A percentile compares a stretch with the other conserved stretches of the same genome.
These are phyloP conservation scores for Didymellaceae sp. DNA, from an alignment of 2,329 filamentous ascomycete species.

Conservation along the genomic window DNA sequence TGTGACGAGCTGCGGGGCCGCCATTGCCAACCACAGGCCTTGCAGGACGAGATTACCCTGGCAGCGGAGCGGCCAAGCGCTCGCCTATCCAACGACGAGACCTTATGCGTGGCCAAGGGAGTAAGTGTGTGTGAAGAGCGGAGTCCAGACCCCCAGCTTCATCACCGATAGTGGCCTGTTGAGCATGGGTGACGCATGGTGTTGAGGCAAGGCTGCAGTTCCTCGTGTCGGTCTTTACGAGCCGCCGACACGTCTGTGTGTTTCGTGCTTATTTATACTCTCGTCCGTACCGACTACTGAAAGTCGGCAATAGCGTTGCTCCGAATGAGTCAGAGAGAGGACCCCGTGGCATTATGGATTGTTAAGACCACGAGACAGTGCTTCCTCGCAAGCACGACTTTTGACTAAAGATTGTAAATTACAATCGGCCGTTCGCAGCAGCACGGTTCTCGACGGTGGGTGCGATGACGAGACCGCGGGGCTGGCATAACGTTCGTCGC, in stretches of 20 bases:
- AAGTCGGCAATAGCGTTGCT: constrained; percentile 13
- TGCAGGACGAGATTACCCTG: constrained; percentile 8
- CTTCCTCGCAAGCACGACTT: constrained; percentile 4
- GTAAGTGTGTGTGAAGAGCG: constrained; percentile 16
- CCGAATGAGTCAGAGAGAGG: constrained; percentile 16
- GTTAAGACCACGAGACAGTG: constrained; percentile 5
- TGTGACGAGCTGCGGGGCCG: constrained; percentile 21
- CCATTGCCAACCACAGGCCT: constrained; percentile 9
- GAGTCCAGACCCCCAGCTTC: constrained; percentile 28
- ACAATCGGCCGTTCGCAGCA: constrained; percentile 7
- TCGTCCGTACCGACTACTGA: constrained; percentile 10
- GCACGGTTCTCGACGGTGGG: constrained; percentile 6
- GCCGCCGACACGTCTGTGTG: constrained; percentile 6
- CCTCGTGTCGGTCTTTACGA: constrained; percentile 22
- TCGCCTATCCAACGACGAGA: constrained; percentile 14
- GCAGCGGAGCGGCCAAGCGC: constrained; percentile 31
- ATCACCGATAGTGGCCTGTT: constrained; percentile 20
- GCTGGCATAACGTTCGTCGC: constrained; percentile 20
- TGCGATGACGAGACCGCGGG: constrained; percentile 30
- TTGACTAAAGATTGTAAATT: constrained; percentile 2
- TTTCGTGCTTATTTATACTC: constrained; percentile 13
- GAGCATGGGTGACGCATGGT: constrained; percentile 23
- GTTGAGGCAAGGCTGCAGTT: constrained; percentile 20
- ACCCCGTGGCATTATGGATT: constrained; percentile 3
- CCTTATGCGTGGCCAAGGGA: constrained; percentile 12